Percentiles rank a stretch among this genome's conserved stretches.
phyloP scores from a whole-genome alignment of 1,139 yeast genomes.

The Taphrina betulina region DNA sequence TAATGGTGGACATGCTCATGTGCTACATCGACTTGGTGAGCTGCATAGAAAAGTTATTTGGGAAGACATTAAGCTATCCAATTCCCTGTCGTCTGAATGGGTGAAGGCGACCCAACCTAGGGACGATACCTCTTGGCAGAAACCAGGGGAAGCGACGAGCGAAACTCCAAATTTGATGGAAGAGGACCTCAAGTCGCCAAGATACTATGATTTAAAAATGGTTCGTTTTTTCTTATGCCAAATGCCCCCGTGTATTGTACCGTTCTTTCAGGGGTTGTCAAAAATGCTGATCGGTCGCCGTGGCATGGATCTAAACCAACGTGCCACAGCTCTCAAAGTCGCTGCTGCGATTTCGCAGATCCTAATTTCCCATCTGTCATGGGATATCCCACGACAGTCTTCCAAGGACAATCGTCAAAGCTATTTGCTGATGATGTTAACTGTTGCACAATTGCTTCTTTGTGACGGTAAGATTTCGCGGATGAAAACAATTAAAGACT shows the following conservation, averaged over 20 bases:
- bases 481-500: no score
- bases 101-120: constrained; percentile 37
- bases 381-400: not conserved
- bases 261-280: constrained; percentile 40
- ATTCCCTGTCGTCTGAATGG: constrained; percentile 37
- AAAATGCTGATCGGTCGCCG: constrained; percentile 39
- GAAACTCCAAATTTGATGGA: constrained; percentile 2
- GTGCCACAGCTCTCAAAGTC: constrained; percentile 41
- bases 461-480: constrained; percentile 32
- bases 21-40: constrained; percentile 35
- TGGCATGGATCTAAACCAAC: constrained; percentile 39
- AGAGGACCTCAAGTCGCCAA: constrained; percentile 39
- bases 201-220: constrained; percentile 41
- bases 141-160: constrained; percentile 39
- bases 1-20: constrained; percentile 32
- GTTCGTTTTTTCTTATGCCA: constrained; percentile 42
- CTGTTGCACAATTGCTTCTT: constrained; percentile 35
- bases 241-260: constrained; percentile 41
- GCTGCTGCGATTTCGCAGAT: constrained; percentile 42
- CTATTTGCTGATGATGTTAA: constrained; percentile 36
- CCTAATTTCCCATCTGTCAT: constrained; percentile 41
- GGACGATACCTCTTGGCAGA: constrained; percentile 36
- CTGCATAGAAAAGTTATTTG: constrained; percentile 38
- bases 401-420: constrained; percentile 16
- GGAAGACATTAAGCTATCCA: constrained; percentile 37